Evolutionary conservation across 129 eudicot genomes (phyloP).

Genomic region (Sambucus nigra): DNA sequence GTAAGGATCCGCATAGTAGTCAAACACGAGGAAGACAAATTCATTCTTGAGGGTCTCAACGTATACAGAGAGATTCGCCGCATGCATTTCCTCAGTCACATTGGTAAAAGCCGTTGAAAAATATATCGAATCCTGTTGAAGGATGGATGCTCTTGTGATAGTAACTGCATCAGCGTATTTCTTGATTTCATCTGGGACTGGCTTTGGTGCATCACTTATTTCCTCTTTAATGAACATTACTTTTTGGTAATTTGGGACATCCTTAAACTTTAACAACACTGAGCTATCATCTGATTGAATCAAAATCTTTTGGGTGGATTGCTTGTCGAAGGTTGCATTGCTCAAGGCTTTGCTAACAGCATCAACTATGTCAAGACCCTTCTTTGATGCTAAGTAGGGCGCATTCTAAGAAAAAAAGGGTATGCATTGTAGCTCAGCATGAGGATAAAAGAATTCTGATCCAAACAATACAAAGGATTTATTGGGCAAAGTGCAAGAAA

Average conservation of each 20-base stretch:
- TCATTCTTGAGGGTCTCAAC: conserved; percentile 51
- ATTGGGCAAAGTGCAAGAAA: no score
- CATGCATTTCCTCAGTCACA: conserved; percentile 46
- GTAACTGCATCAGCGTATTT: conserved; percentile 65
- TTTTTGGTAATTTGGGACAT: conserved; percentile 38
- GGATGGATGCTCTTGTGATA: conserved; percentile 31
- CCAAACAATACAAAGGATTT: no score
- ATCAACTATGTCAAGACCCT: conserved; percentile 53
- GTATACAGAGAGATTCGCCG: conserved; percentile 68
- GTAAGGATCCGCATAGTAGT: conserved; percentile 69
- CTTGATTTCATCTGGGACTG: conserved; percentile 42
- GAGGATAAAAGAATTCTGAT: no score
- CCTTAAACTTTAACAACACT: conserved; percentile 53
- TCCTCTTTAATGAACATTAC: conserved; percentile 33
- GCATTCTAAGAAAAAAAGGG: conserved; percentile 39
- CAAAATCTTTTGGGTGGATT: conserved; percentile 45
- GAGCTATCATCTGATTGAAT: conserved; percentile 79
- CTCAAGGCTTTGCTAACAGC: conserved; percentile 37
- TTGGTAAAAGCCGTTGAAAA: conserved; percentile 38
- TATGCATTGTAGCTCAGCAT: no score
- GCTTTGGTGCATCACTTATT: conserved; percentile 36
- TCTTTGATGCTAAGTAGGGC: conserved; percentile 62
- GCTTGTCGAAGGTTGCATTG: conserved; percentile 55
- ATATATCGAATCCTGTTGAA: conserved; percentile 15
- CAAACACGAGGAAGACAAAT: conserved; percentile 41